phyloP scores from a whole-genome alignment of 179 eudicot genomes.

The Silene vulgaris region DNA sequence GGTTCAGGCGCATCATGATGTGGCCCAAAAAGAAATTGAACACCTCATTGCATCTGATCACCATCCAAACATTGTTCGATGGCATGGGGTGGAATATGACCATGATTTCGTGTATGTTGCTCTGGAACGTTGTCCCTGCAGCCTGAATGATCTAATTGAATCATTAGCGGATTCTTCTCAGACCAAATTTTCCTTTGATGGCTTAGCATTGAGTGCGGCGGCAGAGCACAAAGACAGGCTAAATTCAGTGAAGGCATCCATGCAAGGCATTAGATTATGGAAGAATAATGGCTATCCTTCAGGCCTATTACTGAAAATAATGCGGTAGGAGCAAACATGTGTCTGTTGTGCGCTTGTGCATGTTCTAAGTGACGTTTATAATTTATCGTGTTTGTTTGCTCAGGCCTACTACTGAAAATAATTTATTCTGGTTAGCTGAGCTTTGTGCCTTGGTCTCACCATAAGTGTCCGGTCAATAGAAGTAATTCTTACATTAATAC shows the following conservation, averaged over 20 bases:
- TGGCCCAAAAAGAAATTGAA: slow-evolving; percentile 81
- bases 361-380: background rate
- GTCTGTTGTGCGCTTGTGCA: slow-evolving; percentile 14
- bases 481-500: background rate
- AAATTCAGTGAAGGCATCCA: slow-evolving; percentile 38
- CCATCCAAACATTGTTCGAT: slow-evolving; percentile 77
- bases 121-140: slow-evolving; percentile 79
- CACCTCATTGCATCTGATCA: slow-evolving; percentile 81
- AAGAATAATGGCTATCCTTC: slow-evolving; percentile 74
- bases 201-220: slow-evolving; percentile 30
- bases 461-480: background rate
- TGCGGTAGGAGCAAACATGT: slow-evolving; percentile 51
- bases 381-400: background rate
- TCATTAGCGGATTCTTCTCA: slow-evolving; percentile 34
- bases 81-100: slow-evolving; percentile 87
- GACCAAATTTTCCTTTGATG: slow-evolving; percentile 22
- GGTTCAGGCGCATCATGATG: slow-evolving; percentile 76
- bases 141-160: slow-evolving; percentile 63
- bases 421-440: background rate
- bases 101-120: slow-evolving; percentile 81
- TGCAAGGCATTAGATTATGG: slow-evolving; percentile 58
- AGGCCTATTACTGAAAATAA: slow-evolving; percentile 54
- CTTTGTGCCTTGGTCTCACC: slow-evolving; percentile 13
- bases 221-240: slow-evolving; percentile 35
- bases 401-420: background rate